These are phyloP conservation scores for Tylopilus felleus DNA, from an alignment of 768 basidiomycete species.

Conservation along the genomic window DNA sequence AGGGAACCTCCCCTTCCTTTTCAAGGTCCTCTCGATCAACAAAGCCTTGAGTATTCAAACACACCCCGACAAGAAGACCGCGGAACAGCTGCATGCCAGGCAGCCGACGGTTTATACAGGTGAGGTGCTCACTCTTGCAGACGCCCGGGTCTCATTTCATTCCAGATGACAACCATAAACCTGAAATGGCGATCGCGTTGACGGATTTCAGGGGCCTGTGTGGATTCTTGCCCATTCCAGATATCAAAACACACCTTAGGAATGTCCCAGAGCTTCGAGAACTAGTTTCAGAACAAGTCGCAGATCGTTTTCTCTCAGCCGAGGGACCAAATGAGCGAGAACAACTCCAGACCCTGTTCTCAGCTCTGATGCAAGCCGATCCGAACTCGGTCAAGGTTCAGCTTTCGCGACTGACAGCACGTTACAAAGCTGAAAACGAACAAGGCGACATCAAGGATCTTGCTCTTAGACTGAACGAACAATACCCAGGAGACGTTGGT, in stretches of 20 bases:
- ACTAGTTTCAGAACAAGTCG: constrained; percentile 59
- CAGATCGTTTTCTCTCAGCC: constrained; percentile 49
- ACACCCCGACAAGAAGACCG: constrained; percentile 85
- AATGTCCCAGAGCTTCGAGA: constrained; percentile 72
- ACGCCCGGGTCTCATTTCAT: constrained; percentile 8
- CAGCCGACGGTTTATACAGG: constrained; percentile 91
- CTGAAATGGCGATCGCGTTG: constrained; percentile 97
- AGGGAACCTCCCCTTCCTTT: constrained; percentile 84
- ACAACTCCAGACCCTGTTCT: constrained; percentile 72
- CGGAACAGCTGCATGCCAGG: constrained; percentile 60
- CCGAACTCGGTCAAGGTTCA: constrained; percentile 47
- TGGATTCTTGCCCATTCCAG: constrained; percentile 81
- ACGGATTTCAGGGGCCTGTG: constrained; percentile 89
- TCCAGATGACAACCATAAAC: constrained; percentile 93
- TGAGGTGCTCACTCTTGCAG: constrained; percentile 29
- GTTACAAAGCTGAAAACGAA: constrained; percentile 52
- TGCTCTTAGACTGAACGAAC: constrained; percentile 56
- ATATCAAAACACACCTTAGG: constrained; percentile 65
- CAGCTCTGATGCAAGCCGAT: constrained; percentile 81
- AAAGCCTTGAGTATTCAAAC: constrained; percentile 91
- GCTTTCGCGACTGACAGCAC: constrained; percentile 52
- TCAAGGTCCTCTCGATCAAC: constrained; percentile 88
- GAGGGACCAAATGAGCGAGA: constrained; percentile 35
- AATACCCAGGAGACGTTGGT: constrained; percentile 94
- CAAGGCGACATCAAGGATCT: constrained; percentile 57